These are phyloP conservation scores for Pyrenopolyporus hunteri DNA, from an alignment of 495 filamentous ascomycete genomes.

Conservation along the genomic window DNA sequence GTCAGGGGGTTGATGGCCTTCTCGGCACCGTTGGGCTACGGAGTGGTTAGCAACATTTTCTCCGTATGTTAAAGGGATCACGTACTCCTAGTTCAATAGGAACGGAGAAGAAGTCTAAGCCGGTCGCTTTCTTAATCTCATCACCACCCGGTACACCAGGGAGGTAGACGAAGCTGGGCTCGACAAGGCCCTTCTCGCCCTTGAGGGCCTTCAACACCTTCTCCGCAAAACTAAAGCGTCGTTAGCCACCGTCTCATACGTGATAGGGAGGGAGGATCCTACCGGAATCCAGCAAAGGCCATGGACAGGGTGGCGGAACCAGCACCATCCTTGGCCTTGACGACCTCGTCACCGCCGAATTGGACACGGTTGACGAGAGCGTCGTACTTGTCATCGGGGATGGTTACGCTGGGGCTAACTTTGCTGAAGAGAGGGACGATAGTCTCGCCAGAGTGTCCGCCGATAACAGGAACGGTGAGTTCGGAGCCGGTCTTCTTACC, in stretches of 20 bases:
- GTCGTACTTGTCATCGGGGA: slow-evolving; percentile 85
- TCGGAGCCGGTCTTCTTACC: slow-evolving; percentile 82
- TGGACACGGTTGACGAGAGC: slow-evolving; percentile 91
- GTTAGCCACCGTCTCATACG: slow-evolving; percentile 14
- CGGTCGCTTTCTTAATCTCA: slow-evolving; percentile 78
- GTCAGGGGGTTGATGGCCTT: slow-evolving; percentile 80
- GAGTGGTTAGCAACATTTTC: slow-evolving; percentile 33
- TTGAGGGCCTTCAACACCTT: slow-evolving; percentile 84
- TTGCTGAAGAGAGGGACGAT: slow-evolving; percentile 98
- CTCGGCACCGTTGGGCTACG: slow-evolving; percentile 78
- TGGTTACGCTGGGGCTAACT: slow-evolving; percentile 75
- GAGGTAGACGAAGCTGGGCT: slow-evolving; percentile 94
- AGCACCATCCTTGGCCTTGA: slow-evolving; percentile 94
- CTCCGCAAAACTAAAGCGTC: slow-evolving; percentile 77
- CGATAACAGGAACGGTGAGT: slow-evolving; percentile 87
- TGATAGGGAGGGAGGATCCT: slow-evolving; percentile 19
- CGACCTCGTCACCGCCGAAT: slow-evolving; percentile 98
- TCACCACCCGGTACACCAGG: slow-evolving; percentile 87
- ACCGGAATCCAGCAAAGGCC: slow-evolving; percentile 96
- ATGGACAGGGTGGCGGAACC: slow-evolving; percentile 97
- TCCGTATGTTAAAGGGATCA: slow-evolving; percentile 26
- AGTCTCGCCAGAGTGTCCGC: slow-evolving; percentile 95
- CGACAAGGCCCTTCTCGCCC: slow-evolving; percentile 89
- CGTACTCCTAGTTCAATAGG: slow-evolving; percentile 93
- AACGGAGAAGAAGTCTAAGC: slow-evolving; percentile 93